Evolutionary conservation across 257 asterid genomes (phyloP).

Genomic region (Cruciata laevipes): DNA sequence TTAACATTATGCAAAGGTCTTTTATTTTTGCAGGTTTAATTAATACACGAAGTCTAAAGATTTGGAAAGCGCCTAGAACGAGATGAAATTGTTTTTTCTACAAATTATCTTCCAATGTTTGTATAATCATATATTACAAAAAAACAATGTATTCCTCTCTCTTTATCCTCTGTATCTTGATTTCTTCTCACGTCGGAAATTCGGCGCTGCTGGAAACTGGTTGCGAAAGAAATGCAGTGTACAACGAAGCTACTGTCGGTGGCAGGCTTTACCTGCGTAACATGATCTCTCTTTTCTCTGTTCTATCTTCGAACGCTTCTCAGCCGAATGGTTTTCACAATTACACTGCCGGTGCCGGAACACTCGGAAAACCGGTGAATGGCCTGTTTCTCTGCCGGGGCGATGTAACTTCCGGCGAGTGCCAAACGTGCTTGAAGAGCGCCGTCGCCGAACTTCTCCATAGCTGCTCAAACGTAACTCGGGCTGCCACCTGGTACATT

Average conservation of each 20-base stretch:
- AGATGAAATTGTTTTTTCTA: no score
- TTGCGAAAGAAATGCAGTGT: not conserved
- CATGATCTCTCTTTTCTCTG: constrained; percentile 8
- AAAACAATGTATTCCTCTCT: not conserved
- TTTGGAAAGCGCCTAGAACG: no score
- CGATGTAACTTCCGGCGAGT: not conserved
- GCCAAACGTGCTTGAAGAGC: constrained; percentile 12
- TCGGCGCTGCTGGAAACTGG: not conserved
- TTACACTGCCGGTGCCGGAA: constrained; percentile 8
- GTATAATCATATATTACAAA: no score
- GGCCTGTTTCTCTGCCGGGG: constrained; percentile 27
- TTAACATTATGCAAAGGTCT: no score
- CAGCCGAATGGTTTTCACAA: constrained; percentile 13
- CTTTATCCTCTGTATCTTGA: not conserved
- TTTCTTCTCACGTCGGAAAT: not conserved
- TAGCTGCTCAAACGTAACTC: constrained; percentile 1
- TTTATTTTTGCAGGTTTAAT: no score
- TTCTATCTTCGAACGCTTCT: constrained; percentile 13
- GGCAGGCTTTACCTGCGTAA: constrained; percentile 14
- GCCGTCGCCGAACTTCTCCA: not conserved
- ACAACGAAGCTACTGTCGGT: no score
- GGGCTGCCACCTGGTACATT: constrained; percentile 1
- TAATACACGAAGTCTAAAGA: no score
- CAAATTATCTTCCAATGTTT: no score
- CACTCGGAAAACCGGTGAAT: not conserved